Evolutionary conservation across 371 early-diverging fungal genomes (phyloP).

Genomic region (Ecytonucleospora hepatopenaei): DNA sequence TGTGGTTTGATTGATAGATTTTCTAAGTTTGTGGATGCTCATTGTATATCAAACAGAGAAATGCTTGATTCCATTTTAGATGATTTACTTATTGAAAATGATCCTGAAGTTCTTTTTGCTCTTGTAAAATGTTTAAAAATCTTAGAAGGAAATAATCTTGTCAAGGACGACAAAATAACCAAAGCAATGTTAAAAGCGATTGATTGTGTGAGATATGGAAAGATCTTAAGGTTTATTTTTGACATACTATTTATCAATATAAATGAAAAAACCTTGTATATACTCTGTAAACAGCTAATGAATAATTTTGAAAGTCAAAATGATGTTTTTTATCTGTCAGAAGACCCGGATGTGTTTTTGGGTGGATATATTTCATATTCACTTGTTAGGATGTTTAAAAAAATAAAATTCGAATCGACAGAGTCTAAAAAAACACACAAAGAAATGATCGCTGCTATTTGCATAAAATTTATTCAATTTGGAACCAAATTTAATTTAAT

Average conservation of each 20-base stretch:
- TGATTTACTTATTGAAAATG: conserved; percentile 1
- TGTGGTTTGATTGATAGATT: conserved; percentile 30
- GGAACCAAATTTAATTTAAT: conserved; percentile 26
- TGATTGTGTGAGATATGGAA: conserved; percentile 69
- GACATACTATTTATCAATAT: conserved; percentile 88
- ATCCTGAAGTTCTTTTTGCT: conserved; percentile 45
- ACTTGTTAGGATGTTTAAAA: conserved; percentile 28
- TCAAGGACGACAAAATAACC: not conserved
- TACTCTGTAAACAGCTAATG: conserved; percentile 12
- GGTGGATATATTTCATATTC: conserved; percentile 31
- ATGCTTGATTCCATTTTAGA: conserved; percentile 9
- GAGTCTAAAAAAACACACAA: conserved; percentile 1
- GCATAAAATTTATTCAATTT: conserved; percentile 33
- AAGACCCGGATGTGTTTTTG: conserved; percentile 39
- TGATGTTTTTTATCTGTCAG: conserved; percentile 16
- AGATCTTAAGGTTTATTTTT: conserved; percentile 82
- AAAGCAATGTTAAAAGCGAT: not conserved
- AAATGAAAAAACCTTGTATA: conserved; percentile 37
- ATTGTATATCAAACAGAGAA: conserved; percentile 24
- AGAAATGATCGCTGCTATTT: conserved; percentile 18
- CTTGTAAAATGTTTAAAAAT: conserved; percentile 29
- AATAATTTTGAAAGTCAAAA: conserved; percentile 6
- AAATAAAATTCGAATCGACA: not conserved
- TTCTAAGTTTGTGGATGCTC: conserved; percentile 6
- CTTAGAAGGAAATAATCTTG: conserved; percentile 3